Evolutionary conservation across 768 basidiomycete genomes (phyloP).

Genomic region (Lactarius pseudohatsudake): DNA sequence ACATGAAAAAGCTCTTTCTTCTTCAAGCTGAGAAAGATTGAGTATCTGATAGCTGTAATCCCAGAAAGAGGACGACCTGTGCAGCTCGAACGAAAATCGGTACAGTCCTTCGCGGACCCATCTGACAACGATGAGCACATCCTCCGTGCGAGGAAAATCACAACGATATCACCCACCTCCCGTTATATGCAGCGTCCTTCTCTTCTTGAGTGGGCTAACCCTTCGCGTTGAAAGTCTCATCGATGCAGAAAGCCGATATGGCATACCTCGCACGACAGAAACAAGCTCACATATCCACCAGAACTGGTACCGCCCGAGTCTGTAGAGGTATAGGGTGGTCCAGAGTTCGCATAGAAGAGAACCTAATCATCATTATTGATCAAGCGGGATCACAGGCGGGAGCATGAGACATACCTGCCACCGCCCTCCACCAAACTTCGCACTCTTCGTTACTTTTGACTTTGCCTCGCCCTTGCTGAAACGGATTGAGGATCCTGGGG

Average conservation of each 20-base stretch:
- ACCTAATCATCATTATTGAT: constrained; percentile 45
- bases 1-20: constrained; percentile 55
- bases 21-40: constrained; percentile 36
- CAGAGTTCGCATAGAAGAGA: constrained; percentile 82
- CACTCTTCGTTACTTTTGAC: constrained; percentile 74
- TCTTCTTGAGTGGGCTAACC: constrained; percentile 74
- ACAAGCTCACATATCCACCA: constrained; percentile 67
- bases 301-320: constrained; percentile 45
- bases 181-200: constrained; percentile 60
- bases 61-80: constrained; percentile 47
- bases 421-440: constrained; percentile 70
- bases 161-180: constrained; percentile 44
- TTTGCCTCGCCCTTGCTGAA: constrained; percentile 69
- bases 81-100: constrained; percentile 82
- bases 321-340: constrained; percentile 38
- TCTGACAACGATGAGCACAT: constrained; percentile 39
- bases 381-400: constrained; percentile 23
- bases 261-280: constrained; percentile 78
- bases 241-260: background rate
- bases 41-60: constrained; percentile 7
- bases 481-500: background rate
- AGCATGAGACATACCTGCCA: constrained; percentile 57
- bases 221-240: constrained; percentile 6
- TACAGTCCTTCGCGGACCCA: constrained; percentile 86
- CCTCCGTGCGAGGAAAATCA: background rate